A percentile compares a stretch with the other conserved stretches of the same genome.
phyloP scores from a whole-genome alignment of 169 alveolate species.

The Plasmodium vivax region DNA sequence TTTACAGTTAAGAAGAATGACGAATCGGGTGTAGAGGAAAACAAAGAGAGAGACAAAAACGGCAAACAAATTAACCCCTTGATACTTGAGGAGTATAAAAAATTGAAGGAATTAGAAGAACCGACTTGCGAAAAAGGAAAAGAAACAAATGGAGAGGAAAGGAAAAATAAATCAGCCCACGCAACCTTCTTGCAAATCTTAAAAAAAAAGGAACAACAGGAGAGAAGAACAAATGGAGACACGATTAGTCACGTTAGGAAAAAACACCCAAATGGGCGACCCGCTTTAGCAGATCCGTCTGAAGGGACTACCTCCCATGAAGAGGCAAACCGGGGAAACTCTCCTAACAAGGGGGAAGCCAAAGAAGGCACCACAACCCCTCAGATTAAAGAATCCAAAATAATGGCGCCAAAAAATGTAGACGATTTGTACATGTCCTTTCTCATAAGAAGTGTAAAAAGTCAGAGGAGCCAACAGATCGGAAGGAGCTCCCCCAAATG shows the following conservation, averaged over 20 bases:
- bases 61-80: conserved; percentile 4
- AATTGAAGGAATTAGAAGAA: conserved; percentile 16
- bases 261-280: not conserved
- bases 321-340: not conserved
- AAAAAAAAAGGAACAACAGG: conserved; percentile 17
- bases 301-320: not conserved
- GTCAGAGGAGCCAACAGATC: not conserved
- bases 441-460: conserved; percentile 29
- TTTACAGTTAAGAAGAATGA: conserved; percentile 4
- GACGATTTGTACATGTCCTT: conserved; percentile 48
- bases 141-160: not conserved
- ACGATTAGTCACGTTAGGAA: not conserved
- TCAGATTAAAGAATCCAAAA: not conserved
- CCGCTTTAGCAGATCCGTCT: not conserved
- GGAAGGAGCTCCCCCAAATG: not conserved
- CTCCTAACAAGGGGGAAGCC: not conserved
- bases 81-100: not conserved
- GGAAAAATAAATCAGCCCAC: not conserved
- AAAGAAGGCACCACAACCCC: not conserved
- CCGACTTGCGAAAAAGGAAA: not conserved
- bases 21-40: not conserved
- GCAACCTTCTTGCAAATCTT: conserved; percentile 40
- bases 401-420: not conserved
- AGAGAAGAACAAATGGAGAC: not conserved
- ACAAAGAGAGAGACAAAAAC: not conserved